A percentile compares a stretch with the other conserved stretches of the same genome.
Evolutionary conservation across 176 grass and related monocot genomes (phyloP).

Genomic region (Cenchrus purpureus): DNA sequence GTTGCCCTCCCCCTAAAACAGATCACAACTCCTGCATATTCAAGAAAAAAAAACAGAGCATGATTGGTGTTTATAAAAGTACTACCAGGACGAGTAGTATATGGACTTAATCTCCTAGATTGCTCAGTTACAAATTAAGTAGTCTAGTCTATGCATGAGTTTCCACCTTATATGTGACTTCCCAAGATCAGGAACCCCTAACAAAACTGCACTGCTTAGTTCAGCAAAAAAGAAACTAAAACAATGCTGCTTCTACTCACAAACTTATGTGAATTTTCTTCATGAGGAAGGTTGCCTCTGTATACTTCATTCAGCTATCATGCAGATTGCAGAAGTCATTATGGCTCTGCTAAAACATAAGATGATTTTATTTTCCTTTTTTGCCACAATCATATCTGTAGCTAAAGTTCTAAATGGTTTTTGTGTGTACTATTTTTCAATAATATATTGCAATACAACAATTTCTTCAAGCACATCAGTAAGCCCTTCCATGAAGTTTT

Average conservation of each 20-base stretch:
- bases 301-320: slow-evolving; percentile 16
- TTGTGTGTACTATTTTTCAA: background rate
- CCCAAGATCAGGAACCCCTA: background rate
- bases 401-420: background rate
- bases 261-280: background rate
- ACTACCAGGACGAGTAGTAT: background rate
- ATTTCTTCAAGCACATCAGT: background rate
- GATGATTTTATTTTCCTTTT: slow-evolving; percentile 6
- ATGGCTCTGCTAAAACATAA: slow-evolving; percentile 13
- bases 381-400: background rate
- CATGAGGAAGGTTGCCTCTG: background rate
- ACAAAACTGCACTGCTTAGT: background rate
- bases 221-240: background rate
- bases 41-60: no score
- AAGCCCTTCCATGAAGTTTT: slow-evolving; percentile 20
- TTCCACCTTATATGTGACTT: background rate
- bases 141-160: background rate
- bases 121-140: background rate
- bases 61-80: background rate
- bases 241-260: background rate
- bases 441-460: background rate
- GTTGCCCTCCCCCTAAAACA: background rate
- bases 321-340: background rate
- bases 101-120: background rate
- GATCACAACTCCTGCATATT: no score